Percentiles rank a stretch among this genome's conserved stretches.
Conservation (phyloP, 139 green algal genomes). For the Haematococcus lacustris region DNA sequence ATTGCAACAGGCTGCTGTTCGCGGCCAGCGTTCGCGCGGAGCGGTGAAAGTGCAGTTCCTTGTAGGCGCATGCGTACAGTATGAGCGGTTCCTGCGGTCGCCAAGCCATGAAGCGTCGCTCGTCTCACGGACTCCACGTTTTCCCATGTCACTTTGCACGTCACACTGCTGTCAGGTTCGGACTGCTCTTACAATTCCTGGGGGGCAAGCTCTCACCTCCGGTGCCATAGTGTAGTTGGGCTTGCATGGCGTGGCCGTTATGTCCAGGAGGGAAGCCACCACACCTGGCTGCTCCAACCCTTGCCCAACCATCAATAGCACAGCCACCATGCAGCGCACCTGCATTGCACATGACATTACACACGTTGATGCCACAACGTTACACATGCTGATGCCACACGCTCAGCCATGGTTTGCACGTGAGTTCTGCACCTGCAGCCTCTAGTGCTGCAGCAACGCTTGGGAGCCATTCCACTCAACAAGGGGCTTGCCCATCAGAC, state of each 20-base stretch:
- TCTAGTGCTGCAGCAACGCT: too few relatives aligned
- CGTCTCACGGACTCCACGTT: neutral
- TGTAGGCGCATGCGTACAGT: neutral
- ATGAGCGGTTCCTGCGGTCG: neutral
- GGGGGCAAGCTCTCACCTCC: slow-evolving; percentile 48
- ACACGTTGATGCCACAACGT: neutral
- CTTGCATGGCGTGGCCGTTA: slow-evolving; percentile 52
- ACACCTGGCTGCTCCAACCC: slow-evolving; percentile 67
- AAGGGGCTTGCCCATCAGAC: too few relatives aligned
- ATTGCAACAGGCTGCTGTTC: neutral
- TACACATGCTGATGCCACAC: slow-evolving; percentile 70
- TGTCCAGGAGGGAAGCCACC: slow-evolving; percentile 68
- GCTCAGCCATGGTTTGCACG: too few relatives aligned
- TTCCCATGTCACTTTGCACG: neutral
- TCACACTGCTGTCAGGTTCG: neutral
- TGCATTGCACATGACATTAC: too few relatives aligned
- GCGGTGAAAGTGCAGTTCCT: neutral
- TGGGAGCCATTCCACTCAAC: too few relatives aligned
- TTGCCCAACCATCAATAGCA: slow-evolving; percentile 86
- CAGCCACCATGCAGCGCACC: slow-evolving; percentile 88
- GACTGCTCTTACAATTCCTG: too few relatives aligned
- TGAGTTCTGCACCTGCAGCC: too few relatives aligned
- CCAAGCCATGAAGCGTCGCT: neutral
- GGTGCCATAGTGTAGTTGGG: slow-evolving; percentile 76
- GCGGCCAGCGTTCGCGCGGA: neutral